Evolutionary conservation across 2,329 filamentous ascomycete genomes (phyloP).

Genomic region (Paracoccidioides lutzii): DNA sequence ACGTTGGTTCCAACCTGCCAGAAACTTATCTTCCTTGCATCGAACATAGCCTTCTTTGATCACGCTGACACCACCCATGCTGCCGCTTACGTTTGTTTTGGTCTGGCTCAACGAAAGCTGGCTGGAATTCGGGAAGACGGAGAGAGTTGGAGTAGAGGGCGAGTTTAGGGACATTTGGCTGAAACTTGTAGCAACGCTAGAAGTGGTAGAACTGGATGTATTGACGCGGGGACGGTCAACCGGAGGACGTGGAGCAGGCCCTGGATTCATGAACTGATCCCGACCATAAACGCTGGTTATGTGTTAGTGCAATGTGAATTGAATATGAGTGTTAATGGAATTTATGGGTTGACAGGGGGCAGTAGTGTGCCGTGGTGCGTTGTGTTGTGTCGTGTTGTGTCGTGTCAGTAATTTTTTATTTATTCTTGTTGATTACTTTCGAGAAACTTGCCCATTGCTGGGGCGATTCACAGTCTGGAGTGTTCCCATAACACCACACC

Average conservation of each 20-base stretch:
- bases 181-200: slow-evolving; percentile 53
- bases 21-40: slow-evolving; percentile 66
- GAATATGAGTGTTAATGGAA: not conserved
- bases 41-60: slow-evolving; percentile 51
- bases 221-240: slow-evolving; percentile 69
- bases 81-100: slow-evolving; percentile 47
- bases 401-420: not conserved
- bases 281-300: slow-evolving; percentile 44
- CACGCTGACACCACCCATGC: slow-evolving; percentile 55
- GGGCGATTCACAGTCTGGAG: not conserved
- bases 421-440: not conserved
- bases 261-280: slow-evolving; percentile 85
- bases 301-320: not conserved
- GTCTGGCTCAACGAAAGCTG: slow-evolving; percentile 54
- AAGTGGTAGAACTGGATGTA: slow-evolving; percentile 60
- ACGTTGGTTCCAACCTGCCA: slow-evolving; percentile 80
- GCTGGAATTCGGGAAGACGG: slow-evolving; percentile 54
- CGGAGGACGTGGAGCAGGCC: slow-evolving; percentile 83
- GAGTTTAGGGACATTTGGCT: slow-evolving; percentile 57
- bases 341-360: not conserved
- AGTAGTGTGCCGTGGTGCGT: too few relatives aligned
- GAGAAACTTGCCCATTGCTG: not conserved
- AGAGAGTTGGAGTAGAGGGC: slow-evolving; percentile 51
- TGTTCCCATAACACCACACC: not conserved
- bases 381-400: not conserved